These are phyloP conservation scores for Aquilaria yunnanensis DNA, from an alignment of 345 rosid genomes.

Conservation along the genomic window DNA sequence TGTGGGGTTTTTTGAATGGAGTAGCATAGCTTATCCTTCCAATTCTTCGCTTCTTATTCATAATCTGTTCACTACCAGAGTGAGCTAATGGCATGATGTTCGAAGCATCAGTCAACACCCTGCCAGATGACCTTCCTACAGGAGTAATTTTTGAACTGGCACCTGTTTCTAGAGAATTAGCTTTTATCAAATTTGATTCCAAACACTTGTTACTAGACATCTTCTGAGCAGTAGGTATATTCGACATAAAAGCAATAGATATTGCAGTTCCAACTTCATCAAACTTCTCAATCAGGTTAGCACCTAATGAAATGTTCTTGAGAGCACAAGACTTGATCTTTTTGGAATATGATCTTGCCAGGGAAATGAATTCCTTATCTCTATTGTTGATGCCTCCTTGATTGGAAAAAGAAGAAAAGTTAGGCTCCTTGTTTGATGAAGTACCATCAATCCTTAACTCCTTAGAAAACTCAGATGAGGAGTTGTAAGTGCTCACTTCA, in stretches of 20 bases:
- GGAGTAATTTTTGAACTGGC: slow-evolving; percentile 22
- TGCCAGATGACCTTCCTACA: slow-evolving; percentile 32
- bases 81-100: slow-evolving; percentile 28
- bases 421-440: slow-evolving; percentile 36
- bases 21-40: slow-evolving; percentile 38
- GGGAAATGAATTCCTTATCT: slow-evolving; percentile 52
- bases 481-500: slow-evolving; percentile 33
- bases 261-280: slow-evolving; percentile 46
- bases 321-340: slow-evolving; percentile 25
- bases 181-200: slow-evolving; percentile 10
- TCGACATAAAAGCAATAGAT: slow-evolving; percentile 14
- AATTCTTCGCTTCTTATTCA: slow-evolving; percentile 44
- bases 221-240: slow-evolving; percentile 23
- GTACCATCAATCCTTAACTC: slow-evolving; percentile 23
- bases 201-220: slow-evolving; percentile 13
- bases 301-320: slow-evolving; percentile 29
- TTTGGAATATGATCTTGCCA: slow-evolving; percentile 44
- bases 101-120: slow-evolving; percentile 58
- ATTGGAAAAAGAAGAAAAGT: slow-evolving; percentile 23
- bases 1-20: slow-evolving; percentile 83
- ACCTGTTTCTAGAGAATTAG: slow-evolving; percentile 24
- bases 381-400: slow-evolving; percentile 36
- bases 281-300: slow-evolving; percentile 66
- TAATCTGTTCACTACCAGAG: slow-evolving; percentile 27
- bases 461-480: slow-evolving; percentile 24